Conservation (phyloP, 2,329 filamentous ascomycete genomes). For the Ophiognomonia clavigignenti-juglandacearum region DNA sequence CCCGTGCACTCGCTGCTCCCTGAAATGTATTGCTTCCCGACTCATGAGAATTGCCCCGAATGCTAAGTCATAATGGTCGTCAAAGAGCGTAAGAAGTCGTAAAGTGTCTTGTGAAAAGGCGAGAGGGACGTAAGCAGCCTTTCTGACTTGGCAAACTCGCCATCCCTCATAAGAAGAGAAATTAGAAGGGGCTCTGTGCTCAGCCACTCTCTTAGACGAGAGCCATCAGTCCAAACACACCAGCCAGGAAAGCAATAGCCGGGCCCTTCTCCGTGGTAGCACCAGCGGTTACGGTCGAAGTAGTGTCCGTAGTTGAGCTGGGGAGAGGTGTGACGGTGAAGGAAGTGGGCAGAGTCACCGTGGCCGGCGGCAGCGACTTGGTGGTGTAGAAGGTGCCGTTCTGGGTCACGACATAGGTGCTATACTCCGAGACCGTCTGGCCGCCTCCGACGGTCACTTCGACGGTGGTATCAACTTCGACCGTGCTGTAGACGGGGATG, state of each 20-base stretch:
- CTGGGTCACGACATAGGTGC: constrained; percentile 29
- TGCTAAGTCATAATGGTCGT: too few relatives aligned
- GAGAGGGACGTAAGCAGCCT: too few relatives aligned
- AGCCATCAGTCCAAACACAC: constrained; percentile 32
- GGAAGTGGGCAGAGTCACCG: constrained; percentile 26
- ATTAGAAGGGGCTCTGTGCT: too few relatives aligned
- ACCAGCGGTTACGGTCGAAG: constrained; percentile 22
- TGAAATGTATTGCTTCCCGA: too few relatives aligned
- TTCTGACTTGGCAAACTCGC: too few relatives aligned
- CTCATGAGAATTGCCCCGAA: too few relatives aligned
- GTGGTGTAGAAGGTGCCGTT: constrained; percentile 24
- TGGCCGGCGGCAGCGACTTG: constrained; percentile 22
- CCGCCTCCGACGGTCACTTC: constrained; percentile 29
- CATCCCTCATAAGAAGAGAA: too few relatives aligned
- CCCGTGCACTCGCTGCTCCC: too few relatives aligned
- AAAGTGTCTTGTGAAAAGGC: too few relatives aligned
- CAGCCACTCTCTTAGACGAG: too few relatives aligned
- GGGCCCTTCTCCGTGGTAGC: constrained; percentile 29
- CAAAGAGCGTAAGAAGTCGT: too few relatives aligned
- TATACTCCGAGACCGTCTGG: constrained; percentile 30
- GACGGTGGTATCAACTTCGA: constrained; percentile 34
- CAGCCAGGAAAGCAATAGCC: constrained; percentile 32
- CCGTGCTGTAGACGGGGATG: constrained; percentile 35
- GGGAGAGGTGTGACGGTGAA: constrained; percentile 19
- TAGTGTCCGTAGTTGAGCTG: constrained; percentile 16